Base-by-base conservation (phyloP, 140 eudicot species). In the Senecio squalidus region DNA sequence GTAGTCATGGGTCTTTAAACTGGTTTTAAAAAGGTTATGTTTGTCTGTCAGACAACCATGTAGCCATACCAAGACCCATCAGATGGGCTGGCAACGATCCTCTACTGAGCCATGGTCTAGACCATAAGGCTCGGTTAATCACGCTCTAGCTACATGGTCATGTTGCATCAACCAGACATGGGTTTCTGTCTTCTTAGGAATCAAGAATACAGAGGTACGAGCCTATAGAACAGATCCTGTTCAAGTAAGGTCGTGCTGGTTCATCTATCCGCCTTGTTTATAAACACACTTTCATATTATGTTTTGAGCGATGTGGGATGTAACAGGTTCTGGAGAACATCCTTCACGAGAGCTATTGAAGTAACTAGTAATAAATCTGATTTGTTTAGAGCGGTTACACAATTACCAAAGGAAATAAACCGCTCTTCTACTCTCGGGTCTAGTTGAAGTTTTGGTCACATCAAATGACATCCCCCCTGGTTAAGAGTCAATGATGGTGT, bases 211-310 rank as follows among this genome's bases (percentile, higher is more conserved):
- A 77, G 82, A 80, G 78, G 95, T 80, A 77, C 82, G 79, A 80
- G 78, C 81, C 92, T 86, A 83, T 86, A 86, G 88, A 86, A 86
- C 85, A 86, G 83, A 86, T 80, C 93, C 76, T 83, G 62, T 33
- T 56, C 62, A 56, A 56, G 62, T 55, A 55, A 55, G 62, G 62
- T 55, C 62, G 45, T 55, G 61, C 6, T n/a, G 0, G 7, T 4
- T 18, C 0, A 0, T 9, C 2, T 1, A 27, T 1, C 6, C n/a
- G 6, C 9, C 1, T 1, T 0, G 4, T 0, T 60, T 60, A 41
- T 26, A 60, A 13, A 26, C 8, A 0, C 3, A 0, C 1, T 15
- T 27, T 13, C 0, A 1, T 60, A 25, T 60, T 10, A 24, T 0
- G 3, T 9, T 0, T 0, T 22, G 1, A 11, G 18, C 67, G 54